Percentiles rank a stretch among this genome's conserved stretches.
Evolutionary conservation across 2,329 filamentous ascomycete species (phyloP).

Genomic region (Fusarium scirpi): DNA sequence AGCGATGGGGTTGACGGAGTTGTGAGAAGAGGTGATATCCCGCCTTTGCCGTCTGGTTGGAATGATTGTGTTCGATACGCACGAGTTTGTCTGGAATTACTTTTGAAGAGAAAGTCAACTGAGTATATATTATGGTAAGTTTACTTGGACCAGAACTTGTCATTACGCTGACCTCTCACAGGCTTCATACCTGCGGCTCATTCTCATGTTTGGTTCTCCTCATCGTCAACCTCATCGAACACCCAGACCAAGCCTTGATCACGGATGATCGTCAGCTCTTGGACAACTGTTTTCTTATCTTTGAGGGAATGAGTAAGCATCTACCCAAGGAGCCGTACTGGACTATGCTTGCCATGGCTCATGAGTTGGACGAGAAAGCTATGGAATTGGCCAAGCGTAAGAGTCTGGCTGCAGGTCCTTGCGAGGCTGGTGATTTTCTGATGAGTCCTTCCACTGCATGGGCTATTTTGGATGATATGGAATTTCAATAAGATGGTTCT

Average conservation of each 20-base stretch:
- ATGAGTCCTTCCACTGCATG: conserved; percentile 26
- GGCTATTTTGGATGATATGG: conserved; percentile 30
- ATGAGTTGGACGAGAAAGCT: conserved; percentile 32
- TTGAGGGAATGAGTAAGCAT: neutral
- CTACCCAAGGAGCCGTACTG: conserved; percentile 10
- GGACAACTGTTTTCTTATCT: conserved; percentile 9
- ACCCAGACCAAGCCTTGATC: conserved; percentile 18
- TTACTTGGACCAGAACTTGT: fast-evolving
- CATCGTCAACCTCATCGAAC: conserved; percentile 41
- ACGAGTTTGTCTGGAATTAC: conserved; percentile 28
- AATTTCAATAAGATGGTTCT: conserved; percentile 1
- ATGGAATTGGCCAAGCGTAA: conserved; percentile 26
- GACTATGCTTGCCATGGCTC: conserved; percentile 23
- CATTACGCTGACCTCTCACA: fast-evolving
- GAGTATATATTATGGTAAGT: conserved; percentile 38
- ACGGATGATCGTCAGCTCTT: conserved; percentile 15
- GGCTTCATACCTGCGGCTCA: conserved; percentile 36
- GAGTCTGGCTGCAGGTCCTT: neutral
- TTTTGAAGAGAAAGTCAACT: conserved; percentile 2
- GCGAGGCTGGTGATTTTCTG: neutral
- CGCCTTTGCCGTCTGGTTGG: conserved; percentile 36
- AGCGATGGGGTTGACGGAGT: conserved; percentile 23
- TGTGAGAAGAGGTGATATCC: conserved; percentile 14
- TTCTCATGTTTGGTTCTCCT: conserved; percentile 34
- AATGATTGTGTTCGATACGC: conserved; percentile 28